phyloP scores from a whole-genome alignment of 2,329 filamentous ascomycete genomes.

The Ascochyta koolunga region DNA sequence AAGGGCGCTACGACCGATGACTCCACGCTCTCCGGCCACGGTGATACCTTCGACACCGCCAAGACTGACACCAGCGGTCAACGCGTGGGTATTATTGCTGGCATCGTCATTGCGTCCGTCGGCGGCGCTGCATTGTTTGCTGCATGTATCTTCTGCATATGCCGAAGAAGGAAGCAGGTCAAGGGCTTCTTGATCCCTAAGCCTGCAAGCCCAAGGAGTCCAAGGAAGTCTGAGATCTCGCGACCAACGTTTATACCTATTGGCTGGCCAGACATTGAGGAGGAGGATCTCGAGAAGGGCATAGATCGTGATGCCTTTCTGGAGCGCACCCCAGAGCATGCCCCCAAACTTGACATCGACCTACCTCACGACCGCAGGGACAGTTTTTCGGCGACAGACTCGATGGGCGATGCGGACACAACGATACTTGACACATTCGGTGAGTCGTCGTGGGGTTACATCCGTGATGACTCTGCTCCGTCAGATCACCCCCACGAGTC shows the following conservation, averaged over 20 bases:
- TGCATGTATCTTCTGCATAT: slow-evolving; percentile 24
- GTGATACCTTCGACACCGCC: slow-evolving; percentile 13
- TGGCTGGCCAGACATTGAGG: slow-evolving; percentile 31
- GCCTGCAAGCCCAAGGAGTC: slow-evolving; percentile 28
- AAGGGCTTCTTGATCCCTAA: slow-evolving; percentile 30
- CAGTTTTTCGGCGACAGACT: slow-evolving; percentile 47
- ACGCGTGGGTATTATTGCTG: slow-evolving; percentile 30
- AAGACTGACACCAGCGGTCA: slow-evolving; percentile 12
- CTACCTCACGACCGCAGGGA: slow-evolving; percentile 34
- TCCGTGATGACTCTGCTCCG: slow-evolving; percentile 36
- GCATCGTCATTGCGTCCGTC: slow-evolving; percentile 43
- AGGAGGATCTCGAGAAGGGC: slow-evolving; percentile 50
- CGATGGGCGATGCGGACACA: slow-evolving; percentile 48
- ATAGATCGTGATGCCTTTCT: slow-evolving; percentile 23
- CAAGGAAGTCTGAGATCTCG: slow-evolving; percentile 48
- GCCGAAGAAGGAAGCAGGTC: slow-evolving; percentile 28
- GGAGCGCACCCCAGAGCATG: slow-evolving; percentile 38
- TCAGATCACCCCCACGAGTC: slow-evolving; percentile 51
- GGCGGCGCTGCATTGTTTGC: slow-evolving; percentile 36
- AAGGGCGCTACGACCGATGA: slow-evolving; percentile 11
- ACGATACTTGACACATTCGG: slow-evolving; percentile 47
- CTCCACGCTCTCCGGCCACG: slow-evolving; percentile 1
- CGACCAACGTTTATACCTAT: slow-evolving; percentile 47
- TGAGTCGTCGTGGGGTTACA: slow-evolving; percentile 47
- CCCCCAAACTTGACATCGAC: slow-evolving; percentile 48